Conservation (phyloP, 768 basidiomycete species). For the Lentinula edodes region DNA sequence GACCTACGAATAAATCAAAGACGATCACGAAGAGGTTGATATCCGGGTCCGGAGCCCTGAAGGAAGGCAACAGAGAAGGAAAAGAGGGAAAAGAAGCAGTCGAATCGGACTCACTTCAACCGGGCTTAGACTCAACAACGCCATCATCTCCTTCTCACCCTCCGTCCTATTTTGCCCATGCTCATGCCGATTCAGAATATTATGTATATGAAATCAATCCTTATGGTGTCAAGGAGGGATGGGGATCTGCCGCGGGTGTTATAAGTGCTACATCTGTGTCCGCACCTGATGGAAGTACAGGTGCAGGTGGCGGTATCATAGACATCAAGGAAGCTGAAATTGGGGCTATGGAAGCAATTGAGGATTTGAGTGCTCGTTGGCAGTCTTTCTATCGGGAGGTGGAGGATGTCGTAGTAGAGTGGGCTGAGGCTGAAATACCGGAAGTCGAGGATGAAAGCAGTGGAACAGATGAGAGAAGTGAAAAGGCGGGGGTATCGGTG, state of each 20-base stretch:
- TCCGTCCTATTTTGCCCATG: neutral
- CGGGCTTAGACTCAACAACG: neutral
- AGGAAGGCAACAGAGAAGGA: neutral
- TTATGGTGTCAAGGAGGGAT: constrained; percentile 14
- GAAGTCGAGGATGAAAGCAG: constrained; percentile 20
- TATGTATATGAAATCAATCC: constrained; percentile 2
- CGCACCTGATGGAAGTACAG: constrained; percentile 11
- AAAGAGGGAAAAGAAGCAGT: neutral
- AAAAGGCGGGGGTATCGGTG: constrained; percentile 20
- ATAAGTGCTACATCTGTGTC: neutral
- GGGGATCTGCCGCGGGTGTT: neutral
- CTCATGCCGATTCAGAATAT: neutral
- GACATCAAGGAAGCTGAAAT: constrained; percentile 39
- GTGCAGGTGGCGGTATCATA: constrained; percentile 20
- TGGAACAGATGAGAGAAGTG: neutral
- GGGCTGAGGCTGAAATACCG: constrained; percentile 45
- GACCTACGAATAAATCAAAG: neutral
- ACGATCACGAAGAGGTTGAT: neutral
- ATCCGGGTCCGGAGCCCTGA: neutral
- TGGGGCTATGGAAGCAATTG: constrained; percentile 47
- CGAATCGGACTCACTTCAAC: neutral
- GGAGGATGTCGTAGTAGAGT: constrained; percentile 43
- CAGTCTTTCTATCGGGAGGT: constrained; percentile 62
- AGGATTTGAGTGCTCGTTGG: constrained; percentile 32
- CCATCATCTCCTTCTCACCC: neutral